phyloP scores from a whole-genome alignment of 352 stramenopile species.

The Hyaloperonospora arabidopsidis region DNA sequence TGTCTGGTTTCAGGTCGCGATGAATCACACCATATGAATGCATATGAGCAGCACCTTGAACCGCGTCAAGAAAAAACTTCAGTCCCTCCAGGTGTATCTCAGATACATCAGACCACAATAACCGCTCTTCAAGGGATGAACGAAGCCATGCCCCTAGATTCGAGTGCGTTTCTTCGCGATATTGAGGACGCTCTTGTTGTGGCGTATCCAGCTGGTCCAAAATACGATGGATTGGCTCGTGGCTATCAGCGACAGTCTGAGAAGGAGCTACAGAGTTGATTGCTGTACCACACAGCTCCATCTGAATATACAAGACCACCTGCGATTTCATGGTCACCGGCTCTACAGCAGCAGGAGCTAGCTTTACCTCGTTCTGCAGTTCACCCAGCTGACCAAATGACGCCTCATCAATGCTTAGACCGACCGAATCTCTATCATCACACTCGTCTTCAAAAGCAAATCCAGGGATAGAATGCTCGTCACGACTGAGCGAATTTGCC shows the following conservation, averaged over 20 bases:
- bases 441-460: constrained; percentile 53
- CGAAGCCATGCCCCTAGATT: constrained; percentile 66
- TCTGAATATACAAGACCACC: constrained; percentile 73
- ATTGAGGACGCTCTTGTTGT: constrained; percentile 19
- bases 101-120: constrained; percentile 29
- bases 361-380: constrained; percentile 16
- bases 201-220: constrained; percentile 34
- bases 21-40: constrained; percentile 66
- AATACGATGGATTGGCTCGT: constrained; percentile 42
- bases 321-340: constrained; percentile 28
- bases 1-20: constrained; percentile 69
- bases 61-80: constrained; percentile 52
- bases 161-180: constrained; percentile 36
- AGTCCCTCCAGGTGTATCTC: constrained; percentile 51
- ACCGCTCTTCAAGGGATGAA: constrained; percentile 45
- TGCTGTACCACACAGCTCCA: constrained; percentile 50
- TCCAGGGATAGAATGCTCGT: constrained; percentile 46
- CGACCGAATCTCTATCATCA: constrained; percentile 35
- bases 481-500: constrained; percentile 40
- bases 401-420: constrained; percentile 23
- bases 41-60: constrained; percentile 69
- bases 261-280: constrained; percentile 20
- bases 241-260: constrained; percentile 12
- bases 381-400: constrained; percentile 19
- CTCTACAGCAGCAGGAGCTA: constrained; percentile 7